Base-by-base conservation (phyloP, 129 eudicot species). In the Chrysanthemum lavandulifolium region DNA sequence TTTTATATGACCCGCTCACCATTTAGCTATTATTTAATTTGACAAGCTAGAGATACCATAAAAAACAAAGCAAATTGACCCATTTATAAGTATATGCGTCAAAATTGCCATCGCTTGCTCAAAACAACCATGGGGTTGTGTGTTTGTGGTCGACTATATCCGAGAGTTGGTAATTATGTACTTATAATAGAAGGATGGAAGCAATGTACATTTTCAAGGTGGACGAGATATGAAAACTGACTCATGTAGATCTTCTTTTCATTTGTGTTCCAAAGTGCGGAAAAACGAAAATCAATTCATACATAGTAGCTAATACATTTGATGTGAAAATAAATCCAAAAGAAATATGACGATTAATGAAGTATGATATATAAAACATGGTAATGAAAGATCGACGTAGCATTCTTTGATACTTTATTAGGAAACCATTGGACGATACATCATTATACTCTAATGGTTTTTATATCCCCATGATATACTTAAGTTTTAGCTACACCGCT, bases 251-350 rank as follows among this genome's bases (percentile, higher is more conserved):
- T 19, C 21, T 19, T 19, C 21, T 19, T 19, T 19, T 19, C 21
- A 19, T 19, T 19, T 19, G 21, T 19, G 21, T 19, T 19, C 21
- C 21, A 19, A n/a, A 92, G 79, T 92, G 95, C 60, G 23, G 40
- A 72, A 64, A 78, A 43, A 16, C 13, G n/a, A 25, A 1, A 52
- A 69, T 69, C 48, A 70, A 53, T 23, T 40, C 57, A 55, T 33
- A 15, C 16, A 49, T 40, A 4, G 36, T 10, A 77, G 66, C 55
- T 43, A 71, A 56, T 19, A 54, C 31, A 18, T 19, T 15, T 19
- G 1, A 13, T 61, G 4, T 2, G 67, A 61, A 59, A 2, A 4
- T 8, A 60, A 60, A 60, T 25, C 9, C 13, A 61, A 2, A 8
- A 29, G 6, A 65, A 62, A 73, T 69, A 49, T 5, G 12, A 45